Evolutionary conservation across 257 asterid species (phyloP).

Genomic region (Nicotiana tomentosiformis): DNA sequence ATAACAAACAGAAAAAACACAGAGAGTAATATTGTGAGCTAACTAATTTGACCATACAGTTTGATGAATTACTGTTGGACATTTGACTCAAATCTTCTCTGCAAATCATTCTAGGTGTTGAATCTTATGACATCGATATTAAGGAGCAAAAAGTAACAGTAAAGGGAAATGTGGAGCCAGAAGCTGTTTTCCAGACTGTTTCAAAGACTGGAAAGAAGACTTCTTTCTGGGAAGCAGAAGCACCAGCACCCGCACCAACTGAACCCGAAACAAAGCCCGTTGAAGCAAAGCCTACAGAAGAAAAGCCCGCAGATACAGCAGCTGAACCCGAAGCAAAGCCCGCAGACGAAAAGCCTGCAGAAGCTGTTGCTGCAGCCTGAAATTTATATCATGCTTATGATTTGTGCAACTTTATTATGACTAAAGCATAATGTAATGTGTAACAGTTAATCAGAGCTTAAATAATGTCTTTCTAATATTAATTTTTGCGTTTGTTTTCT

Average conservation of each 20-base stretch:
- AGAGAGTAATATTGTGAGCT: not conserved
- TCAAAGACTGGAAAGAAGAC: constrained; percentile 89
- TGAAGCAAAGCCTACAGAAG: constrained; percentile 21
- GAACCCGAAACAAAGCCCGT: constrained; percentile 9
- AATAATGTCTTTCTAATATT: not conserved
- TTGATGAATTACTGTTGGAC: too few relatives aligned
- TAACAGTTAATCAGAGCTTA: not conserved
- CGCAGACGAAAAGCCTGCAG: constrained; percentile 18
- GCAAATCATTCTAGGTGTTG: constrained; percentile 47
- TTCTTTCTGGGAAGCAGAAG: constrained; percentile 65
- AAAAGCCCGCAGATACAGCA: constrained; percentile 3
- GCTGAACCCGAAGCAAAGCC: constrained; percentile 17
- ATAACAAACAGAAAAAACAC: not conserved
- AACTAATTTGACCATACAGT: not conserved
- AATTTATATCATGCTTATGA: not conserved
- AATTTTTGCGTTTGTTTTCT: not conserved
- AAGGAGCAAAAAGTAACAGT: constrained; percentile 87
- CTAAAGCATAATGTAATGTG: not conserved
- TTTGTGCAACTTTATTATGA: not conserved
- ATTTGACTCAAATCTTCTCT: not conserved
- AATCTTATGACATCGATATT: constrained; percentile 65
- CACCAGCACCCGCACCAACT: constrained; percentile 6
- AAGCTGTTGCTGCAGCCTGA: constrained; percentile 28
- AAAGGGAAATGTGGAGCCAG: constrained; percentile 68
- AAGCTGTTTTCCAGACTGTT: constrained; percentile 75